Percentiles rank a stretch among this genome's conserved stretches.
These are phyloP conservation scores for Mariannaea elegans DNA, from an alignment of 2,329 filamentous ascomycete genomes.

Conservation along the genomic window DNA sequence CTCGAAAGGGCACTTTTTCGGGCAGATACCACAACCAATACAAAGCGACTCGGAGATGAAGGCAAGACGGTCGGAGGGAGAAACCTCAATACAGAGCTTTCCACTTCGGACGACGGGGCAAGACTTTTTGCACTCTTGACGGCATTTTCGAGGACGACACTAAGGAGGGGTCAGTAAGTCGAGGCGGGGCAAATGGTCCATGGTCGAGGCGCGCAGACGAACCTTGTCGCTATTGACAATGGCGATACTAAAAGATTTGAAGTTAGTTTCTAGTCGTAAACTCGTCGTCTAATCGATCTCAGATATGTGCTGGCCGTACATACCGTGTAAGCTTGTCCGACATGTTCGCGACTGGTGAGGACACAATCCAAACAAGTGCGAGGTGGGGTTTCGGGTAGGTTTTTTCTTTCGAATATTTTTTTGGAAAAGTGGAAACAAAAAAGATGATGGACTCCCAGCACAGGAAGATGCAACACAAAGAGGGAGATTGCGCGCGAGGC, in stretches of 20 bases:
- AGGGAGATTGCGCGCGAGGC: slow-evolving; percentile 30
- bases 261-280: slow-evolving; percentile 35
- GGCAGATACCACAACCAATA: slow-evolving; percentile 99
- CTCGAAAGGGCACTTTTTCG: slow-evolving; percentile 98
- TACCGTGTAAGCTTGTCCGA: slow-evolving; percentile 95
- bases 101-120: slow-evolving; percentile 97
- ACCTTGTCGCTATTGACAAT: slow-evolving; percentile 99
- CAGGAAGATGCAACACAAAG: slow-evolving; percentile 15
- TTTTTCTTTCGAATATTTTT: slow-evolving; percentile 27
- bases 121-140: slow-evolving; percentile 98
- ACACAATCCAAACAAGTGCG: slow-evolving; percentile 17
- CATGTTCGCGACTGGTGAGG: slow-evolving; percentile 64
- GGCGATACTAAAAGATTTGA: slow-evolving; percentile 76
- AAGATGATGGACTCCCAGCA: slow-evolving; percentile 15
- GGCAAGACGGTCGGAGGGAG: slow-evolving; percentile 87
- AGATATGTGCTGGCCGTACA: slow-evolving; percentile 42
- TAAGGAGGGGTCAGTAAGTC: slow-evolving; percentile 41
- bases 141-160: slow-evolving; percentile 75
- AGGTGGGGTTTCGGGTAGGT: slow-evolving; percentile 33
- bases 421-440: slow-evolving; percentile 26
- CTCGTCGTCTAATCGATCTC: background rate
- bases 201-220: slow-evolving; percentile 28
- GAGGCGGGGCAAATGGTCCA: slow-evolving; percentile 37
- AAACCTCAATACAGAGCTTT: slow-evolving; percentile 97
- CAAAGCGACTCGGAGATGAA: slow-evolving; percentile 97